Evolutionary conservation across 140 eudicot species (phyloP).

Genomic region (Stevia rebaudiana): DNA sequence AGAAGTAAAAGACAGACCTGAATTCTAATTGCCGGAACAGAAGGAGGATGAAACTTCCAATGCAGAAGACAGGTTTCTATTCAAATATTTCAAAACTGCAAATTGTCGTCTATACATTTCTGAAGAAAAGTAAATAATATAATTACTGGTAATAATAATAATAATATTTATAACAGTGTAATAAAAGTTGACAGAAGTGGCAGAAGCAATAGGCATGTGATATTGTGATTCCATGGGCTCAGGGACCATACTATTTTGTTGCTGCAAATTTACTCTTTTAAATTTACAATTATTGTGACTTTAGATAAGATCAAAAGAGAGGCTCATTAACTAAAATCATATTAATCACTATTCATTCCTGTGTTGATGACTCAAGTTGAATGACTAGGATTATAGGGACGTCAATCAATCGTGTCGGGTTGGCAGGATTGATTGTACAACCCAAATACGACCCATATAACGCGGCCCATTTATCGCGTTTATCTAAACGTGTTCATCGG

Average conservation of each 20-base stretch:
- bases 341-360: slow-evolving; percentile 2
- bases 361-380: neutral
- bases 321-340: slow-evolving; percentile 16
- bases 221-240: slow-evolving; percentile 44
- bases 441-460: no score
- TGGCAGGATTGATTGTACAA: no score
- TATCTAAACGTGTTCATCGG: no score
- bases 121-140: slow-evolving; percentile 20
- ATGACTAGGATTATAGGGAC: no score
- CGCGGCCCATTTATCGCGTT: no score
- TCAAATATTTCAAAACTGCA: slow-evolving; percentile 36
- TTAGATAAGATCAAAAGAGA: neutral
- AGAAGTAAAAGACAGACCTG: slow-evolving; percentile 37
- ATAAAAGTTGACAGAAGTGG: slow-evolving; percentile 33
- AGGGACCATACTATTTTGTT: slow-evolving; percentile 37
- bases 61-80: slow-evolving; percentile 37
- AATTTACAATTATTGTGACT: slow-evolving; percentile 16
- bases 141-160: neutral
- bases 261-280: slow-evolving; percentile 39
- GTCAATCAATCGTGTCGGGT: no score
- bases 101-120: slow-evolving; percentile 20
- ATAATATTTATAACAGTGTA: slow-evolving; percentile 8
- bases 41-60: slow-evolving; percentile 39
- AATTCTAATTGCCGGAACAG: slow-evolving; percentile 46
- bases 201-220: slow-evolving; percentile 57